Percentiles rank a stretch among this genome's conserved stretches.
Conservation (phyloP, 2,329 filamentous ascomycete species). For the Proliferodiscus dingleyae region DNA sequence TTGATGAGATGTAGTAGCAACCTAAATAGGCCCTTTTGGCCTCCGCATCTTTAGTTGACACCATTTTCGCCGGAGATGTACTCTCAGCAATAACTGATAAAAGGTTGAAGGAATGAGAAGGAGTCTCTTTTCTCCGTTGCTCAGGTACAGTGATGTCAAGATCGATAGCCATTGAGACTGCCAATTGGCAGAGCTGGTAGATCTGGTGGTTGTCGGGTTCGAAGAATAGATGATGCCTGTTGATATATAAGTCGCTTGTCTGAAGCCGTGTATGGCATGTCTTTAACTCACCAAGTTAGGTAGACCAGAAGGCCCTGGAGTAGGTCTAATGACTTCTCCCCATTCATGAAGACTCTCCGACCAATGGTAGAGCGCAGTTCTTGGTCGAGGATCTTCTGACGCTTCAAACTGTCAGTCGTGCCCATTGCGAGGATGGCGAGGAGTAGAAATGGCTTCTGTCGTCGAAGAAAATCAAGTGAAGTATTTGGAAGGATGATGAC, state of each 20-base stretch:
- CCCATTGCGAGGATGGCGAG: conserved; percentile 49
- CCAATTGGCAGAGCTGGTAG: conserved; percentile 25
- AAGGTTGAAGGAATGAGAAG: background rate
- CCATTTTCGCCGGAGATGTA: background rate
- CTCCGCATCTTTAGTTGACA: conserved; percentile 8
- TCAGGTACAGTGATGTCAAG: conserved; percentile 15
- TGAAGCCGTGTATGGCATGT: background rate
- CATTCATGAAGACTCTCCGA: conserved; percentile 51
- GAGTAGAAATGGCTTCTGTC: conserved; percentile 47
- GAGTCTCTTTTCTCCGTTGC: background rate
- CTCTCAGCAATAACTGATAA: background rate
- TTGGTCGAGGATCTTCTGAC: conserved; percentile 50
- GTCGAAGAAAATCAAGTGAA: conserved; percentile 41
- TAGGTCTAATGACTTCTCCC: conserved; percentile 51
- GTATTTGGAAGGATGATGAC: conserved; percentile 32
- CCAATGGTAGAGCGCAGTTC: conserved; percentile 53
- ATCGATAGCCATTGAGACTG: conserved; percentile 24
- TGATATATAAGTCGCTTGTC: background rate
- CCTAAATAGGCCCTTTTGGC: conserved; percentile 16
- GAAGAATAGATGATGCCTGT: conserved; percentile 22
- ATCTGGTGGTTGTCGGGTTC: conserved; percentile 24
- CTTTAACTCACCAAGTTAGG: conserved; percentile 45
- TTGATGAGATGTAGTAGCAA: conserved; percentile 16
- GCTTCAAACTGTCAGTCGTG: conserved; percentile 44
- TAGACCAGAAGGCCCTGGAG: conserved; percentile 53